Base-by-base conservation (phyloP, 371 early-diverging fungal genomes). In the Mucor irregularis region DNA sequence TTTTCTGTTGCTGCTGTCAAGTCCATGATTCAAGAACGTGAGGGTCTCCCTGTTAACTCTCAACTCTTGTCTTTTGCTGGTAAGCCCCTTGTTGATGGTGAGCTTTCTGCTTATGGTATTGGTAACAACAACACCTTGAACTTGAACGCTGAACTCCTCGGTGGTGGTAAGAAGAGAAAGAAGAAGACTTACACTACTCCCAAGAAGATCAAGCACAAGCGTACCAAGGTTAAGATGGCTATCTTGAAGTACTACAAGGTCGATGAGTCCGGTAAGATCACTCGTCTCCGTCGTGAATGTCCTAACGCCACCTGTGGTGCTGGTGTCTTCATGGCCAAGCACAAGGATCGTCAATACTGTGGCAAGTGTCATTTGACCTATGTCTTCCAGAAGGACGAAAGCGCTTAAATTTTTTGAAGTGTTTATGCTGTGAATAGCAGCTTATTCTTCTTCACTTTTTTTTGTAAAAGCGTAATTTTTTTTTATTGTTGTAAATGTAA, bases 141-240 rank as follows among this genome's bases (percentile, higher is more conserved):
- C 80, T 74, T 95, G 55, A 81, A 81, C 60, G 74, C 74, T 48
- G 82, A 81, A 52, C 66, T 81, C 28, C 65, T 81, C 62, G 85
- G 94, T 87, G 95, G 94, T 92, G 96, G 82, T 78, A 97, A 97
- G 90, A 95, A 95, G 90, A 83, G 91, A 64, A 96, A 95, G 90
- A 95, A 95, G 93, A 96, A 96, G 95, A 88, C 86, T 62, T 96
- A 97, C 89, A 97, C 96, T 70, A 97, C 97, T 68, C 97, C 97
- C 82, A 96, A 97, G 93, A 96, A 96, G 91, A 93, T 93, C 78
- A 90, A 93, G 84, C 96, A 97, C 88, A 95, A 95, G 92, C 84
- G 90, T 77, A 93, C 90, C 86, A 96, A 96, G 90, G 94, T 95
- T 76, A 96, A 95, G 86, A 80, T 96, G 77, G 90, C 96, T 45